Conservation (phyloP, 164 flowering plant species). For the Sextonia rubra region DNA sequence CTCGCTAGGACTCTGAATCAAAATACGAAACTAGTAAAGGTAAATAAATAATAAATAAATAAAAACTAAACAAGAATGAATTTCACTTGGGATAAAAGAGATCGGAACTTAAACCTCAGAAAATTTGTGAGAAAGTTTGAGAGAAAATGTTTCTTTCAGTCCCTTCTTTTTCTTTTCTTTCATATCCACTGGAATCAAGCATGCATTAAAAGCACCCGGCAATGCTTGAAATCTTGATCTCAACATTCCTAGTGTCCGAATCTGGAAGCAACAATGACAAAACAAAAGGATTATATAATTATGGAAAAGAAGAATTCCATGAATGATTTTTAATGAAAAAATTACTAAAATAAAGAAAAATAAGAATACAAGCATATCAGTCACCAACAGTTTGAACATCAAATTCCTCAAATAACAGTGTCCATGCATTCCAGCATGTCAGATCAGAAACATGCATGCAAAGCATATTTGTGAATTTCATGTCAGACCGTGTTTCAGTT, state of each 20-base stretch:
- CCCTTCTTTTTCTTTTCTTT: constrained; percentile 69
- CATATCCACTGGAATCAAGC: constrained; percentile 71
- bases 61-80: neutral
- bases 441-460: no score
- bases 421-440: no score
- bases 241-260: constrained; percentile 91
- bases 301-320: no score
- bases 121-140: constrained; percentile 54
- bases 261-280: constrained; percentile 38
- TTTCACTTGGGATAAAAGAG: neutral
- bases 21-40: neutral
- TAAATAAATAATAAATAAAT: no score
- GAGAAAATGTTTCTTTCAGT: constrained; percentile 64
- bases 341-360: no score
- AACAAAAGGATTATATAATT: neutral
- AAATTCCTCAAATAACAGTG: no score
- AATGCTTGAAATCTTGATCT: constrained; percentile 81
- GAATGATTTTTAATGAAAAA: no score
- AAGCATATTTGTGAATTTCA: no score
- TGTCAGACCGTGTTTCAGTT: no score
- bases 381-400: no score
- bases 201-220: constrained; percentile 88
- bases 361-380: no score
- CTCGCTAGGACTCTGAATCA: constrained; percentile 50
- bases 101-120: constrained; percentile 31